A percentile compares a stretch with the other conserved stretches of the same genome.
These are phyloP conservation scores for Phyllosticta citrichinensis DNA, from an alignment of 2,329 filamentous ascomycete genomes.

Conservation along the genomic window DNA sequence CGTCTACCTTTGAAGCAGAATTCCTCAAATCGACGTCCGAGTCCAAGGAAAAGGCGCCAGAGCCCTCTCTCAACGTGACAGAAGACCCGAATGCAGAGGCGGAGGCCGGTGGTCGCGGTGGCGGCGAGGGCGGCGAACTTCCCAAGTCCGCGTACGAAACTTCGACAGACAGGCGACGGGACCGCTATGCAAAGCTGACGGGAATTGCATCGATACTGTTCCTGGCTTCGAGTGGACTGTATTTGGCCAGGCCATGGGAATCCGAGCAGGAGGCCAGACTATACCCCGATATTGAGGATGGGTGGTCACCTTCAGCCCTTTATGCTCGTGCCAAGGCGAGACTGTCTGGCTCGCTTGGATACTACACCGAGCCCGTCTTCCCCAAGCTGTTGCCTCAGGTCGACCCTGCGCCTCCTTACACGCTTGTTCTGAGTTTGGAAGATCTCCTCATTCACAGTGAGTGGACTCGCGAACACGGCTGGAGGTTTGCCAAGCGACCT, in stretches of 20 bases:
- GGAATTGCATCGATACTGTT: conserved; percentile 52
- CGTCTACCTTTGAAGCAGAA: conserved; percentile 79
- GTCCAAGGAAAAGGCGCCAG: conserved; percentile 13
- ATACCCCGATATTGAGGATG: conserved; percentile 64
- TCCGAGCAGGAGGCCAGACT: conserved; percentile 57
- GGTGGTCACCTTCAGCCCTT: conserved; percentile 66
- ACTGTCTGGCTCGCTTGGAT: conserved; percentile 64
- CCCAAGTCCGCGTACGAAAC: conserved; percentile 80
- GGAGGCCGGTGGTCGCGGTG: conserved; percentile 36
- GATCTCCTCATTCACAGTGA: conserved; percentile 91
- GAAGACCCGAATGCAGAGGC: conserved; percentile 41
- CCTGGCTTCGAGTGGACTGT: conserved; percentile 52
- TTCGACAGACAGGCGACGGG: conserved; percentile 74
- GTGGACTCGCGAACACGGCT: conserved; percentile 89
- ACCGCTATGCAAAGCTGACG: conserved; percentile 64
- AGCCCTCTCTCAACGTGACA: conserved; percentile 38
- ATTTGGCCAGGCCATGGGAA: conserved; percentile 83
- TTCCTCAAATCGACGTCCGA: conserved; percentile 36
- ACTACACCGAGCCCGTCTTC: conserved; percentile 95
- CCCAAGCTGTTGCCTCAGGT: conserved; percentile 80
- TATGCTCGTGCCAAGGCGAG: conserved; percentile 73
- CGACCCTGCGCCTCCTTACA: conserved; percentile 78
- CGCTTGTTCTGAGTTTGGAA: conserved; percentile 83
- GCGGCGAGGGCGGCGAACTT: conserved; percentile 54
- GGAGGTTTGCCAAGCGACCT: conserved; percentile 88